Evolutionary conservation across 352 stramenopile species (phyloP), one percentile per base, ranked within the genome.

Genomic region (Globisporangium irregulare): DNA sequence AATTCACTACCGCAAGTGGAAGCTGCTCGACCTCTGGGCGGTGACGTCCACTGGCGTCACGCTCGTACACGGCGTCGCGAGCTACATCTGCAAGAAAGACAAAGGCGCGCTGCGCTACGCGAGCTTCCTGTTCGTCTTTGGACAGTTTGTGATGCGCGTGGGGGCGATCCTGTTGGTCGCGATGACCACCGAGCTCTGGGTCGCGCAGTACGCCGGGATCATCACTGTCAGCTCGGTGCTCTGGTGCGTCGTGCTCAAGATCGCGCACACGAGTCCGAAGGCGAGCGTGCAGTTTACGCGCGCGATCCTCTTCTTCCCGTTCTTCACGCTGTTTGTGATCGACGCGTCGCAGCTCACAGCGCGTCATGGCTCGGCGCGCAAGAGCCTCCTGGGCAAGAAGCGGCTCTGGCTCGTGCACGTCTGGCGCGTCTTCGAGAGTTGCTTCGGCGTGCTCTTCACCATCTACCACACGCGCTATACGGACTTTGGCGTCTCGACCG

Each of bases 1-100:
- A 8, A 90, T 92, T 64, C 82, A 92, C 73, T 92, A 92, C 71
- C 84, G 82, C 74, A 92, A 91, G 78, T 90, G 81, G 82, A 72
- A 86, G 50, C 63, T 85, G 38, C 71, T 89, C 27, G 84, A 92
- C 57, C 67, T 92, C 1, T 87, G 82, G 67, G 80, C 84, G 0
- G 82, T 91, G 18, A 58, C 70, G 25, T 84, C 82, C 0, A 89
- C 82, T 2, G 77, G 78, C 12, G 20, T 90, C 48, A 85, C 80
- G 22, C 71, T 92, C 1, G 53, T 86, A 27, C 74, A 78, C 46
- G 84, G 77, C 10, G 77, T 83, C 32, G 64, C 73, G 0, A 62
- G 53, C 25, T 90, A 84, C 59, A 68, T 88, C 15, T 79, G 67
- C 55, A 86, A 86, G 71, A 69, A 81, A 59, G 79, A 86, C 41